Evolutionary conservation across 2,329 filamentous ascomycete species (phyloP).

Genomic region (Gyromitra esculenta): DNA sequence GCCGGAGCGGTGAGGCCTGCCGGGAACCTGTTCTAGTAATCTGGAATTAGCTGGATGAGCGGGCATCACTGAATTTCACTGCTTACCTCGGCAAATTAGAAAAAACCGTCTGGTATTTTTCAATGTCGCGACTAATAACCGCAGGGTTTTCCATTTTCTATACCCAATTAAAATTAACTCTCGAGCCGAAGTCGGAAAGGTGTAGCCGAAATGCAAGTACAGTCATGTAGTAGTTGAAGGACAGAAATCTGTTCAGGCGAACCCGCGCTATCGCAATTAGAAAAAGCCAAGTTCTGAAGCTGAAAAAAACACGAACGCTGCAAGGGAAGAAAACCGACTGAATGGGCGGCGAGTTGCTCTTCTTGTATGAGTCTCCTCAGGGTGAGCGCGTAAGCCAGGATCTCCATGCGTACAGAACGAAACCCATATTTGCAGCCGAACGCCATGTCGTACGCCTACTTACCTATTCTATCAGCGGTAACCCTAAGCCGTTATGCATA

Average conservation of each 20-base stretch:
- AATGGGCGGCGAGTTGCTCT: constrained; percentile 6
- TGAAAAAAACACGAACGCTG: not conserved
- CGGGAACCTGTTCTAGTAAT: not conserved
- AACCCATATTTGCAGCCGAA: constrained; percentile 6
- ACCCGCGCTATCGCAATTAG: not conserved
- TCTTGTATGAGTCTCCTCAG: constrained; percentile 10
- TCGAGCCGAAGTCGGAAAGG: constrained; percentile 2
- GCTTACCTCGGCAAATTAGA: constrained; percentile 1
- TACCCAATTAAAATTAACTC: not conserved
- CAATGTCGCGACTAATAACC: not conserved
- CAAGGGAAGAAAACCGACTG: constrained; percentile 5
- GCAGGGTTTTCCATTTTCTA: constrained; percentile 3
- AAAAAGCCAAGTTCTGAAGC: not conserved
- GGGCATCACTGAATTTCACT: not conserved
- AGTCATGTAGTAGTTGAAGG: not conserved
- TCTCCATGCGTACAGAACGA: constrained; percentile 1
- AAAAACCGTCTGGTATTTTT: constrained; percentile 5
- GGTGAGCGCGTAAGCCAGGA: not conserved
- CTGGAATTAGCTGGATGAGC: constrained; percentile 4
- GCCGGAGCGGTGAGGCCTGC: constrained; percentile 7
- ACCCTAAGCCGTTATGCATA: constrained; percentile 20
- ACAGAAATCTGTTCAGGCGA: not conserved
- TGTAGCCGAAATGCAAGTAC: constrained; percentile 13
- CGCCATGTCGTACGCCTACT: not conserved
- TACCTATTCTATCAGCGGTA: constrained; percentile 3